Evolutionary conservation across 805 yeast genomes (phyloP), one percentile per base, ranked within the genome.

Genomic region (Cyberlindnera sargentensis): DNA sequence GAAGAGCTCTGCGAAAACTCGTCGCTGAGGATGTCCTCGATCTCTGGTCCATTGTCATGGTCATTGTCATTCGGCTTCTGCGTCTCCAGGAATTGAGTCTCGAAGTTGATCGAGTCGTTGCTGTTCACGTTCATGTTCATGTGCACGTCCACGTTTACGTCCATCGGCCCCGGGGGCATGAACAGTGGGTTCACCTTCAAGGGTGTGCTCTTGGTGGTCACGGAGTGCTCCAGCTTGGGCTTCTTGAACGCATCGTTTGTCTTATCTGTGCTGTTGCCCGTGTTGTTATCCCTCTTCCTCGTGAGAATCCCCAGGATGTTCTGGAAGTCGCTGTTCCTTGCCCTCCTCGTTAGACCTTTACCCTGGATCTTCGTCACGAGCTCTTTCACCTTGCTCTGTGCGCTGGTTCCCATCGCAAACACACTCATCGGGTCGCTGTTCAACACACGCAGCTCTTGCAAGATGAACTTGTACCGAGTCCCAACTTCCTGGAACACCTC

Each of bases 271-370:
- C 20, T 10, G 35, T 26, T 29, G 8, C 25, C 26, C 24, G 23
- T 25, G 11, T 31, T 8, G 10, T 11, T 11, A 33, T 11, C 31
- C 8, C 34, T 26, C 25, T 32, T 31, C 10, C 40, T 36, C 5
- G 46, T 32, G 3, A 43, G 11, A 2, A 45, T 32, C 27, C 32
- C 34, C 34, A 36, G 11, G 15, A 45, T 42, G 6, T 36, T 27
- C 10, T 39, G 39, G 27, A 39, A 36, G 10, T 45, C 48, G 11
- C 20, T 29, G n/a, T 37, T 39, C 41, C 39, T 45, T 34, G n/a
- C 40, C 27, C n/a, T 9, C 6, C 30, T 25, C 20, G 20, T 4
- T 9, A 30, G 25, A 7, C 40, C 26, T 20, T 30, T 30, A 7
- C 30, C 30, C 27, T 37, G 15, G 1, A 37, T 23, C 11, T 26